A percentile compares a stretch with the other conserved stretches of the same genome.
phyloP scores from a whole-genome alignment of 2,329 filamentous ascomycete species.

The Clonostachys rosea region DNA sequence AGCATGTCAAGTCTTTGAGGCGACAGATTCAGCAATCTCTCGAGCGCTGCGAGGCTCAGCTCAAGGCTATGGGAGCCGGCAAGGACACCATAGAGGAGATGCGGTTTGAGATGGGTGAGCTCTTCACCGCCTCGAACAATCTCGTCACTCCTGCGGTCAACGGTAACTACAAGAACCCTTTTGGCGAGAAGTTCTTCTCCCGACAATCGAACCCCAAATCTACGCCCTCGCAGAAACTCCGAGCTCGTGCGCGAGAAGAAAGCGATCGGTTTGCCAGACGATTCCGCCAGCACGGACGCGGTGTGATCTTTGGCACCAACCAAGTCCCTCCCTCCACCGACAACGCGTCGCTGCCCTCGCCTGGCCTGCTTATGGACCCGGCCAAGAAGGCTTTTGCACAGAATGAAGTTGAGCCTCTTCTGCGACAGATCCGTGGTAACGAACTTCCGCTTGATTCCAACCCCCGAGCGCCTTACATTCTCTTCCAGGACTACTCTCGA shows the following conservation, averaged over 20 bases:
- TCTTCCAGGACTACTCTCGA: slow-evolving; percentile 48
- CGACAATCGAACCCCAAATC: slow-evolving; percentile 42
- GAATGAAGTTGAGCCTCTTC: slow-evolving; percentile 41
- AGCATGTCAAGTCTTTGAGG: slow-evolving; percentile 43
- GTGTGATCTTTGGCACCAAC: slow-evolving; percentile 32
- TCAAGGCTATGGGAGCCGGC: slow-evolving; percentile 43
- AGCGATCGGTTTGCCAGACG: slow-evolving; percentile 42
- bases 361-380: slow-evolving; percentile 23
- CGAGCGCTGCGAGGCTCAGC: slow-evolving; percentile 41
- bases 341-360: slow-evolving; percentile 13
- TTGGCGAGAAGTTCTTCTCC: slow-evolving; percentile 45
- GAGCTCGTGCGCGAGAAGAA: slow-evolving; percentile 45
- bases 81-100: slow-evolving; percentile 49
- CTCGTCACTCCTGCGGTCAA: slow-evolving; percentile 49
- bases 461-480: slow-evolving; percentile 46
- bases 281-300: slow-evolving; percentile 45
- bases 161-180: slow-evolving; percentile 51
- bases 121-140: slow-evolving; percentile 47
- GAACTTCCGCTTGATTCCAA: slow-evolving; percentile 49
- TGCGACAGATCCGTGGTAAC: slow-evolving; percentile 45
- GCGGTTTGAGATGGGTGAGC: slow-evolving; percentile 46
- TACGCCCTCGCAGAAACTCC: slow-evolving; percentile 45
- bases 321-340: slow-evolving; percentile 7
- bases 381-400: slow-evolving; percentile 42
- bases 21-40: slow-evolving; percentile 45